Conservation (phyloP, 1,284 basidiomycete species). For the Coriolopsis trogii region DNA sequence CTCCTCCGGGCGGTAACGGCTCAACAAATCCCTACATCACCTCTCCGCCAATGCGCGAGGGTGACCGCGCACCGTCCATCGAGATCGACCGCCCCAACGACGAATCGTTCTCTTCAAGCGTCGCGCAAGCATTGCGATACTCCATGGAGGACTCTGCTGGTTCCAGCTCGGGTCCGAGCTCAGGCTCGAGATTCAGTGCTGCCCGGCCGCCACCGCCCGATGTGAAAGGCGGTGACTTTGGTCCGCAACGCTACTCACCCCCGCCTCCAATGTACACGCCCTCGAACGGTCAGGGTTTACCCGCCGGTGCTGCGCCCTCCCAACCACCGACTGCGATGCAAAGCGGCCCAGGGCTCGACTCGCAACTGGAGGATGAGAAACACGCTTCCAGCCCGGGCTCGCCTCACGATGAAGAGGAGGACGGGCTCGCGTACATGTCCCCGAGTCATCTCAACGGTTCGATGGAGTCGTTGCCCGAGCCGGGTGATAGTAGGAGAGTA, state of each 20-base stretch:
- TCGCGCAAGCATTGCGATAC: conserved; percentile 47
- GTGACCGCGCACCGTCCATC: conserved; percentile 36
- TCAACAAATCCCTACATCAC: conserved; percentile 21
- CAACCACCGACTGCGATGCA: conserved; percentile 12
- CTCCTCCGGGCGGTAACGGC: conserved; percentile 11
- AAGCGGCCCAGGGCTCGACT: not conserved
- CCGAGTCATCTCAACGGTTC: conserved; percentile 29
- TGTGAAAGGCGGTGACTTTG: conserved; percentile 11
- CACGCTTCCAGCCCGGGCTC: conserved; percentile 1
- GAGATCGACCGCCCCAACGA: conserved; percentile 30
- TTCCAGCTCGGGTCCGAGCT: conserved; percentile 11
- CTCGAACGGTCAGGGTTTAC: conserved; percentile 17
- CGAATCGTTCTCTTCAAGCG: conserved; percentile 54
- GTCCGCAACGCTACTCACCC: conserved; percentile 21
- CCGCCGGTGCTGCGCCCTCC: conserved; percentile 40
- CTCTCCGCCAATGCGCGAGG: conserved; percentile 27
- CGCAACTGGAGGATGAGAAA: not conserved
- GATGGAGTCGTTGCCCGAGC: conserved; percentile 14
- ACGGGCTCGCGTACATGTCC: conserved; percentile 47
- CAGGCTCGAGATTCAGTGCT: conserved; percentile 14
- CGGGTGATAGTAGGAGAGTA: conserved; percentile 28
- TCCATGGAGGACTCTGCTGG: conserved; percentile 17
- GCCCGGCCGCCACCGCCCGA: conserved; percentile 22
- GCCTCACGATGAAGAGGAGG: conserved; percentile 19
- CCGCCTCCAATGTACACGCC: conserved; percentile 31